These are phyloP conservation scores for Viridothelium virens DNA, from an alignment of 495 filamentous ascomycete species.

Conservation along the genomic window DNA sequence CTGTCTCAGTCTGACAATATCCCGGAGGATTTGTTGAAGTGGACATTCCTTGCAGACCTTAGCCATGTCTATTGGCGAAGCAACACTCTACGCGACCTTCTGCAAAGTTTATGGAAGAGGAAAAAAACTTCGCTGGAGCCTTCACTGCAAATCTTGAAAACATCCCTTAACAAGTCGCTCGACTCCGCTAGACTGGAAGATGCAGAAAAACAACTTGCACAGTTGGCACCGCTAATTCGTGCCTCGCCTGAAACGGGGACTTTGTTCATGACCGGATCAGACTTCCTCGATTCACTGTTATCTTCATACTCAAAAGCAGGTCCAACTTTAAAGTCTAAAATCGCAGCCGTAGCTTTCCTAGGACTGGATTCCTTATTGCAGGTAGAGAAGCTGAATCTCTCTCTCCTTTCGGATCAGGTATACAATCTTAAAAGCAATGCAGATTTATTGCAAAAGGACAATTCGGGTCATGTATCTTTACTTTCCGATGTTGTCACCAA, in stretches of 20 bases:
- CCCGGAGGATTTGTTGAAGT: conserved; percentile 43
- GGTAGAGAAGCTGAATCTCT: conserved; percentile 56
- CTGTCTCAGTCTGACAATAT: conserved; percentile 38
- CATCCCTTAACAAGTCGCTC: conserved; percentile 43
- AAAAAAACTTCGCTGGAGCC: conserved; percentile 37
- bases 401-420: conserved; percentile 68
- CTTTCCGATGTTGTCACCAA: conserved; percentile 56
- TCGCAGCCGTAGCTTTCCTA: conserved; percentile 65
- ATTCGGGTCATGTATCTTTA: conserved; percentile 44
- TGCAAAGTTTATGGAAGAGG: conserved; percentile 41
- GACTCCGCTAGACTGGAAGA: conserved; percentile 35
- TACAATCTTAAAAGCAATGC: conserved; percentile 68
- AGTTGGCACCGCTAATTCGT: conserved; percentile 45
- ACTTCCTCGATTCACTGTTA: conserved; percentile 70
- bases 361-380: conserved; percentile 61
- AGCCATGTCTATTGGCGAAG: conserved; percentile 49
- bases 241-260: conserved; percentile 44
- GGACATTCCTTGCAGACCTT: conserved; percentile 52
- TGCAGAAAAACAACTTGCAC: conserved; percentile 41
- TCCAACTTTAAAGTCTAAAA: background rate
- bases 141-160: conserved; percentile 43
- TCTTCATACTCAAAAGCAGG: conserved; percentile 52
- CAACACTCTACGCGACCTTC: conserved; percentile 37
- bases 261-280: conserved; percentile 74
- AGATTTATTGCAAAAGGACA: conserved; percentile 31